phyloP scores from a whole-genome alignment of 2,329 filamentous ascomycete species.

The Penicillium sp. region DNA sequence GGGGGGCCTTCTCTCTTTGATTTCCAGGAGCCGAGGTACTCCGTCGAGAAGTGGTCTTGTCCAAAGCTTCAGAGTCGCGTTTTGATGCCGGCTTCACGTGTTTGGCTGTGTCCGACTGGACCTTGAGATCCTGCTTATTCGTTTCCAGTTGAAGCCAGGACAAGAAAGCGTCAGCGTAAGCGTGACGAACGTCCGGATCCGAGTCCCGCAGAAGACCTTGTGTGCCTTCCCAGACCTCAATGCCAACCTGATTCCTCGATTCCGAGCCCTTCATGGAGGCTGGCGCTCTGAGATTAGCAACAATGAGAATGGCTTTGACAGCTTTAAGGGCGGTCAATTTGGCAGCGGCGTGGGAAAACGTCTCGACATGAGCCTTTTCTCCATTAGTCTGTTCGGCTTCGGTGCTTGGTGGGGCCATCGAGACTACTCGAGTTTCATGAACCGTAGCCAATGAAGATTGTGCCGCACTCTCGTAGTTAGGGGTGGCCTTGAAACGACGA shows the following conservation, averaged over 20 bases:
- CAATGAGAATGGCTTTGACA: constrained; percentile 78
- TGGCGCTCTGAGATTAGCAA: constrained; percentile 72
- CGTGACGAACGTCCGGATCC: constrained; percentile 75
- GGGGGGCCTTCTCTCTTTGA: constrained; percentile 60
- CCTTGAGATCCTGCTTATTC: constrained; percentile 65
- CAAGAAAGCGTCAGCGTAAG: constrained; percentile 80
- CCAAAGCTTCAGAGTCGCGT: constrained; percentile 46
- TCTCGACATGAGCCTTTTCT: constrained; percentile 58
- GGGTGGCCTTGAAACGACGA: constrained; percentile 71
- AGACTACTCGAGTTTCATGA: constrained; percentile 23
- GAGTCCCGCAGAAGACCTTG: constrained; percentile 87
- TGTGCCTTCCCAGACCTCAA: constrained; percentile 93
- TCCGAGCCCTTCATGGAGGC: constrained; percentile 64
- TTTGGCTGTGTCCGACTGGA: constrained; percentile 61
- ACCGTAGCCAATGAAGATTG: constrained; percentile 42
- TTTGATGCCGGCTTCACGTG: constrained; percentile 48
- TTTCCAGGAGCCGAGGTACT: constrained; percentile 69
- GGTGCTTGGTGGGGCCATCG: constrained; percentile 29
- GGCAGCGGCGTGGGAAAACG: constrained; percentile 65
- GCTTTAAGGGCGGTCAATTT: constrained; percentile 70
- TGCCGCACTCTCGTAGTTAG: constrained; percentile 49
- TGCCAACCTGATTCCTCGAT: constrained; percentile 72
- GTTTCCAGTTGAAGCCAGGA: constrained; percentile 87
- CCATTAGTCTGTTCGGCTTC: constrained; percentile 16
- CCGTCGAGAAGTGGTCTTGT: constrained; percentile 56